Evolutionary conservation across 2,329 filamentous ascomycete genomes (phyloP).

Genomic region (Botrytis sinoallii): DNA sequence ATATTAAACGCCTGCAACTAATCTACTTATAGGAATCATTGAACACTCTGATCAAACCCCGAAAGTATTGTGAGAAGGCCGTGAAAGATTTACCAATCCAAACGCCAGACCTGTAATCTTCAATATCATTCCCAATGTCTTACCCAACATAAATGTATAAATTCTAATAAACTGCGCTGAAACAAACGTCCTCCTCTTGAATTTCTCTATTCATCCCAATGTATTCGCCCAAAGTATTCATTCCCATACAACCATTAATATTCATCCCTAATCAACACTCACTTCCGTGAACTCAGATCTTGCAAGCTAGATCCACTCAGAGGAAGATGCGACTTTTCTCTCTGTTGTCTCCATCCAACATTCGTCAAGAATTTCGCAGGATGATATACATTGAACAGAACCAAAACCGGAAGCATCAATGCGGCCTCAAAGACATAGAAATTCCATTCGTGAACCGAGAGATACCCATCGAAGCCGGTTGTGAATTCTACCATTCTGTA

Average conservation of each 20-base stretch:
- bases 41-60: background rate
- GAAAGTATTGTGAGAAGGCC: background rate
- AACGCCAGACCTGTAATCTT: background rate
- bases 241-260: background rate
- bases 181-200: background rate
- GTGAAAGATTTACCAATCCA: background rate
- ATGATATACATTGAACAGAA: constrained; percentile 49
- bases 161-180: background rate
- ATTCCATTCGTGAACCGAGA: constrained; percentile 50
- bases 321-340: background rate
- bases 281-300: background rate
- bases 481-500: constrained; percentile 52
- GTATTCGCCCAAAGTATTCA: background rate
- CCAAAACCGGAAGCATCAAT: constrained; percentile 39
- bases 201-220: background rate
- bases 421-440: constrained; percentile 49
- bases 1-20: background rate
- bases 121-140: background rate
- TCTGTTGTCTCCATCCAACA: constrained; percentile 16
- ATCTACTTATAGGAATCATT: background rate
- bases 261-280: background rate
- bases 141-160: background rate
- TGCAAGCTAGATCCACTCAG: background rate
- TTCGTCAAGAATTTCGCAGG: constrained; percentile 41
- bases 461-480: constrained; percentile 47